Evolutionary conservation across 2,329 filamentous ascomycete genomes (phyloP).

Genomic region (Dothiorella sarmentorum): DNA sequence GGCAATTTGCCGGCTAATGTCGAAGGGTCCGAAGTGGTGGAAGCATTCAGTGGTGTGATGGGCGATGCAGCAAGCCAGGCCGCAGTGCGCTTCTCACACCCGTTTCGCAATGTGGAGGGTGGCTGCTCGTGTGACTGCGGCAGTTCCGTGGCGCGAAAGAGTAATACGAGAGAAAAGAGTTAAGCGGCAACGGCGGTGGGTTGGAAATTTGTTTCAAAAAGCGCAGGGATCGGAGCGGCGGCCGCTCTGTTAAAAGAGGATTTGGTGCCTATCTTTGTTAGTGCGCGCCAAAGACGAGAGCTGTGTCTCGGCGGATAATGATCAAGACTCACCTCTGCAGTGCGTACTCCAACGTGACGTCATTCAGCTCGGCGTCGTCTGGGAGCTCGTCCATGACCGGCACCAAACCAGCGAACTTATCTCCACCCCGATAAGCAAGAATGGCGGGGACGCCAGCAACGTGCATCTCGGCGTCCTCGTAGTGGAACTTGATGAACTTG

Average conservation of each 20-base stretch:
- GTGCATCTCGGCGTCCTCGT: constrained; percentile 92
- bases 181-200: constrained; percentile 1
- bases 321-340: constrained; percentile 50
- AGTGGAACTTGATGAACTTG: constrained; percentile 88
- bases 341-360: constrained; percentile 55
- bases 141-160: not conserved
- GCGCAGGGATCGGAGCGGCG: constrained; percentile 3
- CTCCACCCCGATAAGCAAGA: constrained; percentile 82
- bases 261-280: constrained; percentile 15
- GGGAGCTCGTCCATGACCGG: constrained; percentile 86
- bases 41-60: not conserved
- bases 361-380: constrained; percentile 49
- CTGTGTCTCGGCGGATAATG: not conserved
- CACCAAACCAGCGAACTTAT: constrained; percentile 85
- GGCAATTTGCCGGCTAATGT: constrained; percentile 3
- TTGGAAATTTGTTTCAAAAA: constrained; percentile 4
- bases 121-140: not conserved
- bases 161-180: not conserved
- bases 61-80: not conserved
- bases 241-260: constrained; percentile 13
- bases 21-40: not conserved
- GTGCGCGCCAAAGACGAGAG: not conserved
- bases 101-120: not conserved
- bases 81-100: not conserved
- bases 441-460: constrained; percentile 82